phyloP scores from a whole-genome alignment of 441 rosid species.

The Gossypium davidsonii region DNA sequence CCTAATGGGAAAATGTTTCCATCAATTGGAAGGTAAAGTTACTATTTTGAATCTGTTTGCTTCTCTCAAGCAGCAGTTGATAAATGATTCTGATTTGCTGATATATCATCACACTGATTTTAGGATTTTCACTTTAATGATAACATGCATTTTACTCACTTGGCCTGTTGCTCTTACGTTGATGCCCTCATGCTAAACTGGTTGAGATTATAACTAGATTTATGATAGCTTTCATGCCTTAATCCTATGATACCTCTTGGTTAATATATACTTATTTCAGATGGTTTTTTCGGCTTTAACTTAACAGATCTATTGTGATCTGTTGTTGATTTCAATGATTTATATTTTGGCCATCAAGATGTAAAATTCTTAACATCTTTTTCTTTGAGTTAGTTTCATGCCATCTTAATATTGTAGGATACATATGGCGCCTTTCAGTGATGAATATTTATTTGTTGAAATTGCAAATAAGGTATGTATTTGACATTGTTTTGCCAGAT shows the following conservation, averaged over 20 bases:
- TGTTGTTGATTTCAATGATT: conserved; percentile 11
- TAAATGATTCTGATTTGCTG: neutral
- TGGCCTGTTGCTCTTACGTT: neutral
- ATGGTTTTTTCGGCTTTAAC: neutral
- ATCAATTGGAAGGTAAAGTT: conserved; percentile 65
- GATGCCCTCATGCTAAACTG: neutral
- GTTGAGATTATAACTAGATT: neutral
- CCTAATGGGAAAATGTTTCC: conserved; percentile 93
- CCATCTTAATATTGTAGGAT: conserved; percentile 55
- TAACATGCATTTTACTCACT: neutral
- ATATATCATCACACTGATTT: neutral
- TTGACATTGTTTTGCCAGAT: conserved; percentile 5
- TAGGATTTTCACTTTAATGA: neutral
- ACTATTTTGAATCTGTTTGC: neutral
- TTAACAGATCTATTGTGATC: neutral
- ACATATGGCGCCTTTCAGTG: conserved; percentile 96
- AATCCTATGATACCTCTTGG: neutral
- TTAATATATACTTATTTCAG: neutral
- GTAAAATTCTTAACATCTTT: neutral
- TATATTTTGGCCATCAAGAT: conserved; percentile 2
- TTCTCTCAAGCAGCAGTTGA: neutral
- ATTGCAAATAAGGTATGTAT: conserved; percentile 89
- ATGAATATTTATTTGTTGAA: conserved; percentile 84
- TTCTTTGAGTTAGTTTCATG: conserved; percentile 10
- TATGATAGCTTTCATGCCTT: neutral